These are phyloP conservation scores for Lippia alba DNA, from an alignment of 305 asterid species.

Conservation along the genomic window DNA sequence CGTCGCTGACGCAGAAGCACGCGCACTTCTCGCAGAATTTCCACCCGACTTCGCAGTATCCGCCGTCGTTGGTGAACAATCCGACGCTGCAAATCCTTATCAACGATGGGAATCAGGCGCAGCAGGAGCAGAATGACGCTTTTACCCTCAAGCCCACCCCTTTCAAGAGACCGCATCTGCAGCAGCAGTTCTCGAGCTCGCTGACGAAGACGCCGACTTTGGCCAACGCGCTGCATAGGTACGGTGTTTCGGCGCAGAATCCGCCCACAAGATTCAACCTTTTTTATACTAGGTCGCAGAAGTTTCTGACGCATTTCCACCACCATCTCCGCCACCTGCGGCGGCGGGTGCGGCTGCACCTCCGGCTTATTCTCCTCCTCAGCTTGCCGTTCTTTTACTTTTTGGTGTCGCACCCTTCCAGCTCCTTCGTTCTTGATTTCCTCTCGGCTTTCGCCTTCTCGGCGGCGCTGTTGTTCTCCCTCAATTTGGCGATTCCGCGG, in stretches of 20 bases:
- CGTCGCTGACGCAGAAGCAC: conserved; percentile 71
- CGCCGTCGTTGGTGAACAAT: conserved; percentile 36
- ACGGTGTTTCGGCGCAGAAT: conserved; percentile 45
- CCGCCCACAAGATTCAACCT: conserved; percentile 46
- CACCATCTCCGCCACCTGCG: conserved; percentile 71
- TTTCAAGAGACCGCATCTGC: conserved; percentile 73
- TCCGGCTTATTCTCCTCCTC: conserved; percentile 69
- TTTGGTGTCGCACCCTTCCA: conserved; percentile 87
- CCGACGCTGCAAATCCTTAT: conserved; percentile 64
- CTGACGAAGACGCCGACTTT: conserved; percentile 64
- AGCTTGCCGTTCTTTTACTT: conserved; percentile 87
- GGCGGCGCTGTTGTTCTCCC: conserved; percentile 78
- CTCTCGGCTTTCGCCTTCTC: conserved; percentile 92
- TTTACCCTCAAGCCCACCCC: conserved; percentile 74
- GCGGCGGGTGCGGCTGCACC: conserved; percentile 71
- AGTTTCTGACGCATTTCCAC: conserved; percentile 67
- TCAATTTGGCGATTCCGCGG: conserved; percentile 85
- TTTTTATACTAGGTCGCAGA: conserved; percentile 53
- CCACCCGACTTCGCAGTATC: conserved; percentile 35
- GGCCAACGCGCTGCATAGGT: conserved; percentile 62
- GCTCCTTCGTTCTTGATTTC: conserved; percentile 87
- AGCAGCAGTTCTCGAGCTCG: conserved; percentile 57
- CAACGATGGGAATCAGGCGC: conserved; percentile 51
- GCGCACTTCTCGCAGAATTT: conserved; percentile 43
- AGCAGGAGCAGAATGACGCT: conserved; percentile 52